Evolutionary conservation across 257 asterid genomes (phyloP).

Genomic region (Scutellaria galericulata): DNA sequence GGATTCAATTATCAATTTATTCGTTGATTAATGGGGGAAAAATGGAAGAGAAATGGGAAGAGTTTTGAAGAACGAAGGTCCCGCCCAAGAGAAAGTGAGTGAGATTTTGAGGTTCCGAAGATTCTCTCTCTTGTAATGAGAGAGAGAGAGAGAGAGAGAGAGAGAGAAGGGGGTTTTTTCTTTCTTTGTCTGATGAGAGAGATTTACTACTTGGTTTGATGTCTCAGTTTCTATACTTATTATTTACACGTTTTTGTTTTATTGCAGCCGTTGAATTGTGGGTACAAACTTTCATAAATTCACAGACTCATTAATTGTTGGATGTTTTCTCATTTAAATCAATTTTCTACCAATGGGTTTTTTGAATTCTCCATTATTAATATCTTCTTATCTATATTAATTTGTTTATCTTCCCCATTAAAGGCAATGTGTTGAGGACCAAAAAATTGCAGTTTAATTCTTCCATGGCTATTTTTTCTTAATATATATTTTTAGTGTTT

Average conservation of each 20-base stretch:
- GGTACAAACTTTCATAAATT: no score
- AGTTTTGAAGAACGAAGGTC: constrained; percentile 21
- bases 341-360: no score
- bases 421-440: no score
- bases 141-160: not conserved
- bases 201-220: constrained; percentile 33
- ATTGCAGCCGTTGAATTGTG: not conserved
- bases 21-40: not conserved
- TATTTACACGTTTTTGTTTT: constrained; percentile 6
- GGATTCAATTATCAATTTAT: constrained; percentile 10
- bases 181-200: constrained; percentile 25
- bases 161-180: not conserved
- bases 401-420: no score
- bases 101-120: constrained; percentile 32
- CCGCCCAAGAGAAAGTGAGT: constrained; percentile 34
- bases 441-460: no score
- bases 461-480: no score
- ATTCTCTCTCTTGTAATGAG: constrained; percentile 30
- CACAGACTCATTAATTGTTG: no score
- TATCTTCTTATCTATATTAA: no score
- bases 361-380: no score
- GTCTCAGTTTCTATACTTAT: constrained; percentile 28
- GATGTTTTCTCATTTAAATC: no score
- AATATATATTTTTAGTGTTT: no score
- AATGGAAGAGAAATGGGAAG: constrained; percentile 29